These are phyloP conservation scores for Cicer chorassanicum DNA, from an alignment of 306 rosid species.

Conservation along the genomic window DNA sequence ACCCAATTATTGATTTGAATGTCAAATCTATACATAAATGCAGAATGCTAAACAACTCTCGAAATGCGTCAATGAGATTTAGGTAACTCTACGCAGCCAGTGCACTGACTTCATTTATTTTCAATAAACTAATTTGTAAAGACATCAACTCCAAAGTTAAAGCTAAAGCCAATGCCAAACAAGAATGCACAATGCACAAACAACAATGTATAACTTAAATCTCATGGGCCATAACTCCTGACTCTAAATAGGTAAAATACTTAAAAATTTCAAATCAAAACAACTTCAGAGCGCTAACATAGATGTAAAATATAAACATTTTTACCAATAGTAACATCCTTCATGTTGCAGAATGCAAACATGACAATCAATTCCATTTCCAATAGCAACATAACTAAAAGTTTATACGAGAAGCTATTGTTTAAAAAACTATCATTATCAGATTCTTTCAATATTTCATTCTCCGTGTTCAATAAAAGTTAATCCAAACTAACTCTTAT, in stretches of 20 bases:
- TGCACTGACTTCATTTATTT: background rate
- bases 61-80: conserved; percentile 11
- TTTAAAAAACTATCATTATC: background rate
- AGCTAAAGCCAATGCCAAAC: conserved; percentile 12
- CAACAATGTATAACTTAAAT: background rate
- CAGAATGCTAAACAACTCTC: background rate
- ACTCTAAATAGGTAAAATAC: background rate
- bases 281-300: background rate
- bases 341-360: conserved; percentile 9
- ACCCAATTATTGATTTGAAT: conserved; percentile 12
- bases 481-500: background rate
- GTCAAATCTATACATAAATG: background rate
- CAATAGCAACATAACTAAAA: background rate
- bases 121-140: background rate
- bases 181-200: background rate
- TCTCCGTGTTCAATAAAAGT: background rate
- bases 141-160: conserved; percentile 31
- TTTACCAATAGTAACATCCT: background rate
- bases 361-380: background rate
- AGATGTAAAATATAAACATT: background rate
- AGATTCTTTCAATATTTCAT: background rate
- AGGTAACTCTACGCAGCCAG: conserved; percentile 3
- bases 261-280: background rate
- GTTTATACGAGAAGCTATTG: background rate
- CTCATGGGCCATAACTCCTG: background rate